A percentile compares a stretch with the other conserved stretches of the same genome.
These are phyloP conservation scores for Epichloe festucae DNA, from an alignment of 2,329 filamentous ascomycete species.

Conservation along the genomic window DNA sequence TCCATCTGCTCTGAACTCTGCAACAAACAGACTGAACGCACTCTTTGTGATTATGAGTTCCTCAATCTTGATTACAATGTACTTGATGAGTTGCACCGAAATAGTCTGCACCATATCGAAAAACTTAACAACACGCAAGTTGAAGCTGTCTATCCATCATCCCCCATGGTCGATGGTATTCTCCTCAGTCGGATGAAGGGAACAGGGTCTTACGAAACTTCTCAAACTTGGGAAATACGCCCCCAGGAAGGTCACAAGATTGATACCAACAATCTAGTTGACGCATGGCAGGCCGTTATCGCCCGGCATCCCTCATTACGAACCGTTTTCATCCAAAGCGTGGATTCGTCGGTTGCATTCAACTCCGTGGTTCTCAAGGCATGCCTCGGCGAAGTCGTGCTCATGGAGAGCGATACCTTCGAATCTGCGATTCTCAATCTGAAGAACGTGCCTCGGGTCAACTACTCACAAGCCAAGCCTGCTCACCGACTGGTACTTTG, in stretches of 20 bases:
- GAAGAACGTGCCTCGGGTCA: not conserved
- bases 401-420: not conserved
- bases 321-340: conserved; percentile 5
- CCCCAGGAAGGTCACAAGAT: not conserved
- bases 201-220: conserved; percentile 3
- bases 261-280: conserved; percentile 2
- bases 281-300: conserved; percentile 7
- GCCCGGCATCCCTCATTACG: conserved; percentile 6
- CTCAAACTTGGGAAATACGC: conserved; percentile 1
- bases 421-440: not conserved
- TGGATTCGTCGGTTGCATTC: conserved; percentile 5
- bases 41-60: conserved; percentile 3
- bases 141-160: conserved; percentile 20
- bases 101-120: conserved; percentile 2
- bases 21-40: not conserved
- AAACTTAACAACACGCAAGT: conserved; percentile 9
- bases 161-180: conserved; percentile 20
- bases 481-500: conserved; percentile 1
- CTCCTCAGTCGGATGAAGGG: conserved; percentile 15
- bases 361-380: conserved; percentile 1
- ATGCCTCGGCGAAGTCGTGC: not conserved
- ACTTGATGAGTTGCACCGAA: conserved; percentile 8
- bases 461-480: not conserved
- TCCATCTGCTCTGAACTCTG: not conserved
- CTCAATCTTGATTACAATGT: not conserved